Base-by-base conservation (phyloP, 2,329 filamentous ascomycete genomes). In the Incumbomyces lentus region DNA sequence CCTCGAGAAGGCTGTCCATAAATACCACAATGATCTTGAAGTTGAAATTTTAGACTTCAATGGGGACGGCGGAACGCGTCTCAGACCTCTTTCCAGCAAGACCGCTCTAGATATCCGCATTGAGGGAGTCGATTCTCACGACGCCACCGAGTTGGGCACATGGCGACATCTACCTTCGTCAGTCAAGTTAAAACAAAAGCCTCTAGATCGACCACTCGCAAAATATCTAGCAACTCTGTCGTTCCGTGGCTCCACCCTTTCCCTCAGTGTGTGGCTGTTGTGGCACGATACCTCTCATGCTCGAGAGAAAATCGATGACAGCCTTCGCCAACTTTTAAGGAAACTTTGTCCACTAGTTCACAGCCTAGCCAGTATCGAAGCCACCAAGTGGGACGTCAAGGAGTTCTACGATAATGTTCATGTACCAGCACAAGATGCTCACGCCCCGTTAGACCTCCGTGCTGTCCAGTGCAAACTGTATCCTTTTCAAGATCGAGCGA, bases 351-450 rank as follows among this genome's bases (percentile, higher is more conserved):
- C 31, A 16, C 6, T 7, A 19, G 36, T 18, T 7, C 14, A 37
- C 14, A 3, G 22, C 5, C 17, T 6, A 11, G 13, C 29, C 37
- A 17, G 16, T 10, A 5, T 14, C 6, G 32, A 32, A 16, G 30
- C 43, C n/a, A 48, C 51, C 41, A 13, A 41, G 2, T 58, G 56
- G 55, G 42, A 55, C 18, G 60, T 61, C 13, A 56, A 63, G 14
- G 66, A 71, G 39, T 72, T 72, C 49, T 72, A 72, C 44, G 62
- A 68, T 22, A 69, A 64, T 54, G 69, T 72, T 34, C 63, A 71
- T 54, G 65, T 71, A 18, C 69, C 69, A 11, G 52, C 55, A 16
- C 48, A 58, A 11, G 54, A 53, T n/a, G 44, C 61, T 22, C 63
- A 65, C 4, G 58, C 59, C 30, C 52, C 62, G 6, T 53, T 70